Base-by-base conservation (phyloP, 2,329 filamentous ascomycete genomes). In the Cladosporium halotolerans region DNA sequence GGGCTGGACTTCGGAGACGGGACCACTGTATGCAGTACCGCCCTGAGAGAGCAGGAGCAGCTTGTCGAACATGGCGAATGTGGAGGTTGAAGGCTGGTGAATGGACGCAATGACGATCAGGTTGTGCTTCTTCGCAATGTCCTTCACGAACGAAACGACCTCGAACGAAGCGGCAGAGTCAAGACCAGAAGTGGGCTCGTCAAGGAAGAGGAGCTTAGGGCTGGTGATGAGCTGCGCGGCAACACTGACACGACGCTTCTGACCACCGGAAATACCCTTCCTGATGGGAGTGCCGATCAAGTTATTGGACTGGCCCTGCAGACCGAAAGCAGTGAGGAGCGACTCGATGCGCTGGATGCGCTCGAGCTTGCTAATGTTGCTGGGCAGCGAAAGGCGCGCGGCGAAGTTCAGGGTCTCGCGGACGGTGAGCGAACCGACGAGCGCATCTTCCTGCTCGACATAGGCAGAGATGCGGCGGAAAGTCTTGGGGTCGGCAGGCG, bases 371-470 rank as follows among this genome's bases (percentile, higher is more conserved):
- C 70, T 72, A 34, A 82, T 70, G 2, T 72, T 72, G 18, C 72
- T 71, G 16, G 74, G 73, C 4, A 85, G 62, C 56, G 83, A 71
- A 3, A 95, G 78, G 28, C 85, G 79, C 0, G 88, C 86, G 0
- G 88, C 85, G 67, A 95, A 95, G 57, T 83, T 73, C 56, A 95
- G 72, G 0, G 89, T 95, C 73, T 95, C 89, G 28, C 79, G 76
- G 8, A 92, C 87, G 0, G 89, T 95, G 58, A 95, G 74, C 0
- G 85, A 85, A 4, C 89, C 89, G 47, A 92, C 86, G 10, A 95
- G 76, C 1, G 88, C 85, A 73, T 95, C 89, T 59, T 95, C 88
- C 68, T 95, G 89, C 72, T 95, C 89, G 18, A 95, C 89, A 64
- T 90, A 95, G 44, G 82, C 82, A 52, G 81, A 85, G 46, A 92